Evolutionary conservation across 768 basidiomycete species (phyloP), one percentile per base, ranked within the genome.

Genomic region (Mycena sanguinolenta): DNA sequence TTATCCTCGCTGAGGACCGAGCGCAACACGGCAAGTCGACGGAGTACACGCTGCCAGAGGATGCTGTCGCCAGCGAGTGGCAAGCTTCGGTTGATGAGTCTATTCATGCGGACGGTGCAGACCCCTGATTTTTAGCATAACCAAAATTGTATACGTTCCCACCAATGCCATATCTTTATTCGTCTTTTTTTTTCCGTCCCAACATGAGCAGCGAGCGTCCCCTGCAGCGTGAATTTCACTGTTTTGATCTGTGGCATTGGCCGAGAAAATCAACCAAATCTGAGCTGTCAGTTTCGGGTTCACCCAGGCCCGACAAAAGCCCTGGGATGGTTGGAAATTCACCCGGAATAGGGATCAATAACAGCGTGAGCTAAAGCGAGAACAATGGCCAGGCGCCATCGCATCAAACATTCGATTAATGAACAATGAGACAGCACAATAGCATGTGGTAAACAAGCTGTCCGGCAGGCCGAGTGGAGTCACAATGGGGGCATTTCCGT

Each of bases 401-500:
- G n/a, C n/a, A 46, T 46, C 19, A 46, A 3, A n/a, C 23, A n/a
- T 46, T 46, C 9, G 46, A n/a, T n/a, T n/a, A 46, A n/a, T n/a
- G 23, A 8, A 46, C n/a, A 46, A n/a, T 46, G 46, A 1, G 21
- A 4, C 46, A 46, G 46, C 46, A 46, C 46, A 46, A 46, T 46
- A n/a, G 21, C 3, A n/a, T n/a, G 21, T 46, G 46, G 1, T 8
- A 46, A 46, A 23, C n/a, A 46, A 46, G 9, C 46, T 46, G 21
- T 46, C n/a, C 21, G 46, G 21, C 46, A 53, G 27, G 28, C 28
- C 27, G 13, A 53, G 19, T 46, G 58, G 39, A 46, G n/a, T 19
- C 46, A 50, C 60, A 46, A 46, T 61, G 60, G 44, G 23, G 44
- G 44, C 46, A 61, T 61, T 61, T 30, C 44, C 30, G 60, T 49